These are phyloP conservation scores for Skeletonema costatum DNA, from an alignment of 108 stramenopile genomes.

Conservation along the genomic window DNA sequence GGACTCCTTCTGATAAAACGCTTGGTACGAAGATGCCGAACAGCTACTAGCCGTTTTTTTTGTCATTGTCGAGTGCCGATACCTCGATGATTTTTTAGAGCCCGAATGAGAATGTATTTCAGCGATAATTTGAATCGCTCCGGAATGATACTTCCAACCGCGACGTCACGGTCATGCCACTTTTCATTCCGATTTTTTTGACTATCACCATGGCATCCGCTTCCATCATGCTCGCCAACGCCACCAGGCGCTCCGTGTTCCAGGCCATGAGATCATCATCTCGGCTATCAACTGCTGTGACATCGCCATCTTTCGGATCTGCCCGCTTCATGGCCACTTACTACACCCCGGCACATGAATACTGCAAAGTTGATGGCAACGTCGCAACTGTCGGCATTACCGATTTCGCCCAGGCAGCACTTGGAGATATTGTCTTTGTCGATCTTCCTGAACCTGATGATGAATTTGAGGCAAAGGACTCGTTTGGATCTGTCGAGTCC, in stretches of 20 bases:
- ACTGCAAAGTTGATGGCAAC: conserved; percentile 91
- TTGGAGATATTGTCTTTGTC: conserved; percentile 99
- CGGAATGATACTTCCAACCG: background rate
- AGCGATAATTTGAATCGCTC: background rate
- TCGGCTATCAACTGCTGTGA: background rate
- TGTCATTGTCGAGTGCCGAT: background rate
- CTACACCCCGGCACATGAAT: conserved; percentile 83
- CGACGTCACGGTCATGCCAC: too few relatives aligned
- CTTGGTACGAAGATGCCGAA: too few relatives aligned
- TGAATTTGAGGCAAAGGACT: conserved; percentile 86
- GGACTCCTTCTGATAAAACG: background rate
- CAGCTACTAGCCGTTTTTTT: background rate
- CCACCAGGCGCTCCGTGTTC: conserved; percentile 33
- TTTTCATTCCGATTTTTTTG: background rate
- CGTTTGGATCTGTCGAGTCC: conserved; percentile 97
- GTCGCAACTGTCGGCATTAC: conserved; percentile 95
- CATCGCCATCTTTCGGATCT: conserved; percentile 5
- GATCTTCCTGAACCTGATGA: conserved; percentile 95
- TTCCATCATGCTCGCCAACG: conserved; percentile 20
- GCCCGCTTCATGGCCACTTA: background rate
- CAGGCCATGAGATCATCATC: conserved; percentile 26
- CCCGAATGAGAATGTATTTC: background rate
- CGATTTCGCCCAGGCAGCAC: conserved; percentile 91
- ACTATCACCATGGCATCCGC: conserved; percentile 25
- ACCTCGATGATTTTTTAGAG: background rate